Evolutionary conservation across 2,329 filamentous ascomycete genomes (phyloP), one percentile per base, ranked within the genome.

Genomic region (Didymella keratinophila): DNA sequence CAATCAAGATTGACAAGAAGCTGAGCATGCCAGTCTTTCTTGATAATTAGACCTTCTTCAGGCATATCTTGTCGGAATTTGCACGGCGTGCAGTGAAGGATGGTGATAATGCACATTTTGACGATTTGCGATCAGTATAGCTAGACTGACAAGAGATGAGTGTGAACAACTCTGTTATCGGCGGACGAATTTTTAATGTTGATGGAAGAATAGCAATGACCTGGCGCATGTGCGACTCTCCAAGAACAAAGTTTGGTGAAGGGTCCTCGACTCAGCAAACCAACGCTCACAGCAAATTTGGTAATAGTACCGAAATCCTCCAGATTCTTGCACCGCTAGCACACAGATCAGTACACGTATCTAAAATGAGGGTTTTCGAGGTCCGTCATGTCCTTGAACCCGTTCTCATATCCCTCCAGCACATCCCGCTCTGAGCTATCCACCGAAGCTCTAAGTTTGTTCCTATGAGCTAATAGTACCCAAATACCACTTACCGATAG

Each of bases 401-500:
- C 27, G 27, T 42, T 51, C 20, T 50, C 37, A 12, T 51, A 42
- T n/a, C 48, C 48, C 5, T 42, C 37, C 14, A 32, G 23, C 3
- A 25, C 18, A 28, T 18, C 37, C 12, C 9, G 36, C 27, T 42
- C n/a, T 2, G 37, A 51, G 14, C 2, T 9, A 9, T 41, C 36
- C 16, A 23, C 47, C 4, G 34, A 18, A n/a, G 25, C 37, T 23
- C 37, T 20, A 16, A 12, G 12, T 42, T 30, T 32, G n/a, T 51
- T 51, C 23, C 37, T 42, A 18, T 28, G 48, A 34, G 9, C 20
- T 7, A 41, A 16, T 4, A 41, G 37, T 14, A 23, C 37, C 37
- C 37, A 41, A 3, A 41, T 23, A 42, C 36, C 27, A n/a, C 46
- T 39, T 49, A 41, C 30, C 34, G 34, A 49, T 39, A 49, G n/a